These are phyloP conservation scores for Rhododendron kiyosumense DNA, from an alignment of 148 eudicot genomes.

Conservation along the genomic window DNA sequence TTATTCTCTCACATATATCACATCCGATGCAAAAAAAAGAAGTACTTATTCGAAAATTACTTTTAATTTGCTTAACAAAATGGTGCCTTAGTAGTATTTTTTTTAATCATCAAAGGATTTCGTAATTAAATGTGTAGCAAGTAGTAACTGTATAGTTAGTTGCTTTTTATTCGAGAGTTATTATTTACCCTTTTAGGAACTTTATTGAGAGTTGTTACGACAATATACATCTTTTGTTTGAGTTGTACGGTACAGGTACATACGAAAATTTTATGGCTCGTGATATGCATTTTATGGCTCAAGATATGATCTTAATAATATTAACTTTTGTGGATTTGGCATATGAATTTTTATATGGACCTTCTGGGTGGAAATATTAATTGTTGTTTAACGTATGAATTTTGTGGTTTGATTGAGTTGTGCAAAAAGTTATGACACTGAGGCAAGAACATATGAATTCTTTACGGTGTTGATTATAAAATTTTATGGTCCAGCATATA, in stretches of 20 bases:
- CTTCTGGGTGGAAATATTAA: not conserved
- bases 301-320: not conserved
- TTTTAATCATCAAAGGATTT: too few relatives aligned
- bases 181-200: too few relatives aligned
- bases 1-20: too few relatives aligned
- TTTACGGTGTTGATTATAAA: too few relatives aligned
- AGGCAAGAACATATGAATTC: not conserved
- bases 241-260: not conserved
- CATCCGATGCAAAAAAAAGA: too few relatives aligned
- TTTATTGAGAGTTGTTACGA: not conserved
- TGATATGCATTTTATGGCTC: not conserved
- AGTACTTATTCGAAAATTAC: too few relatives aligned
- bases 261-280: not conserved
- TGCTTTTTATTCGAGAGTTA: too few relatives aligned
- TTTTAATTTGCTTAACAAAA: too few relatives aligned
- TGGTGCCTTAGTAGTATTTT: too few relatives aligned
- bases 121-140: too few relatives aligned
- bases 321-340: not conserved
- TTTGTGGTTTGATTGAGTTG: not conserved
- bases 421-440: not conserved
- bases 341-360: not conserved
- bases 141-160: too few relatives aligned
- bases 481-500: not conserved
- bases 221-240: not conserved
- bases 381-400: not conserved